Conservation (phyloP, 1,139 yeast genomes). For the Zygoascus sp. region DNA sequence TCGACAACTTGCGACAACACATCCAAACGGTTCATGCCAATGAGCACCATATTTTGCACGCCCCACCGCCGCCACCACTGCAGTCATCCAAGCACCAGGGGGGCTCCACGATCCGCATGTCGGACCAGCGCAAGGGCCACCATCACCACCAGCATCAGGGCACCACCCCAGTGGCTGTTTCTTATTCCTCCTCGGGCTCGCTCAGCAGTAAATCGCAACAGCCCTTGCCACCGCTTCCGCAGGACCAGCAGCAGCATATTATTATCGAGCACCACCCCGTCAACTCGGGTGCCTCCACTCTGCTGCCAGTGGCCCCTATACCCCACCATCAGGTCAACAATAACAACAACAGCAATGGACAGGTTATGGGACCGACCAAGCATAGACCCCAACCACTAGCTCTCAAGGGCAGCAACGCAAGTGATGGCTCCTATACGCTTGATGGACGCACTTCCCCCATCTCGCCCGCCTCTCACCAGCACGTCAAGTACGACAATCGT, state of each 20-base stretch:
- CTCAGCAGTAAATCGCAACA: conserved; percentile 2
- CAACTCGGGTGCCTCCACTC: background rate
- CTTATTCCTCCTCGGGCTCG: background rate
- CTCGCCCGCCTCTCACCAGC: conserved; percentile 10
- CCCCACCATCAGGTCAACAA: conserved; percentile 1
- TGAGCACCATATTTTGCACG: conserved; percentile 43
- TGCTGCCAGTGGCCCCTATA: background rate
- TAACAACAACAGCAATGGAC: background rate
- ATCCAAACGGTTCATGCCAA: conserved; percentile 89
- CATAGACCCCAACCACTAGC: conserved; percentile 21
- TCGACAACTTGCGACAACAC: conserved; percentile 89
- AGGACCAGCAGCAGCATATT: conserved; percentile 8
- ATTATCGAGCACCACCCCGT: conserved; percentile 7
- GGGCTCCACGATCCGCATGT: conserved; percentile 4
- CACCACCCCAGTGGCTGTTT: background rate
- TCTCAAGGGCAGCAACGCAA: conserved; percentile 8
- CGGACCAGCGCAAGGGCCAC: conserved; percentile 7
- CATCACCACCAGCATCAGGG: conserved; percentile 17
- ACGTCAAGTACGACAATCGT: conserved; percentile 9
- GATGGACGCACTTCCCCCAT: conserved; percentile 9
- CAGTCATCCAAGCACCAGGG: conserved; percentile 2
- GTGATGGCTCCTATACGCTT: background rate
- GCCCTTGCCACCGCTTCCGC: conserved; percentile 14
- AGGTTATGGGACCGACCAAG: conserved; percentile 9
- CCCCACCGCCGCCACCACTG: conserved; percentile 16